Base-by-base conservation (phyloP, 1,139 yeast species). In the Blastobotrys serpentis region DNA sequence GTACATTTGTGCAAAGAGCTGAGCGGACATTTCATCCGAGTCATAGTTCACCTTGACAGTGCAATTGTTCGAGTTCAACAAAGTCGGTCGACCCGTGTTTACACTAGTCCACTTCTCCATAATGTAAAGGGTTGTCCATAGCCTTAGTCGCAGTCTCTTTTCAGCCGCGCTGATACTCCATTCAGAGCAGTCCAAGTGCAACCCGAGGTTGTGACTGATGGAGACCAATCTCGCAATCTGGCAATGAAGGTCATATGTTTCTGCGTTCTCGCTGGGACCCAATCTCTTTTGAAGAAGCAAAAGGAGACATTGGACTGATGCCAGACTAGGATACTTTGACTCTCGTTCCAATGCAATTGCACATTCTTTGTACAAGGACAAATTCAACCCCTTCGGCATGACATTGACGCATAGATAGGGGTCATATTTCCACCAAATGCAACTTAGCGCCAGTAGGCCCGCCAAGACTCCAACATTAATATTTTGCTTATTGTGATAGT, bases 291-390 rank as follows among this genome's bases (percentile, higher is more conserved):
- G 72, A 14, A 63, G 51, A 21, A 64, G 67, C 14, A 68, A 61
- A 29, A 71, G 63, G 44, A 71, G 64, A 38, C 73, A 74, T 40
- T 75, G 74, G 66, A 71, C 69, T 17, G 80, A 69, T 40, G 70
- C 68, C 34, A 75, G 59, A 43, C 73, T 70, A 18, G 78, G 71
- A 33, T 63, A 64, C 30, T 57, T 53, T 26, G 64, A 50, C 34
- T 68, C 70, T 8, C 68, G 58, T 17, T 67, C 66, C 4, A 67
- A 60, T 2, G 66, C 61, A n/a, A 55, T 52, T 3, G 56, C 54
- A 43, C 69, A 63, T 44, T 65, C 63, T 6, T 55, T 55, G 58
- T 63, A 68, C 11, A 68, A 53, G 25, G 62, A 58, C 17, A 56
- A 56, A 11, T 61, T 56, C 26, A 68, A 53, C 18, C 60, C 59